phyloP scores from a whole-genome alignment of 768 basidiomycete genomes.

The Cubamyces sp. region DNA sequence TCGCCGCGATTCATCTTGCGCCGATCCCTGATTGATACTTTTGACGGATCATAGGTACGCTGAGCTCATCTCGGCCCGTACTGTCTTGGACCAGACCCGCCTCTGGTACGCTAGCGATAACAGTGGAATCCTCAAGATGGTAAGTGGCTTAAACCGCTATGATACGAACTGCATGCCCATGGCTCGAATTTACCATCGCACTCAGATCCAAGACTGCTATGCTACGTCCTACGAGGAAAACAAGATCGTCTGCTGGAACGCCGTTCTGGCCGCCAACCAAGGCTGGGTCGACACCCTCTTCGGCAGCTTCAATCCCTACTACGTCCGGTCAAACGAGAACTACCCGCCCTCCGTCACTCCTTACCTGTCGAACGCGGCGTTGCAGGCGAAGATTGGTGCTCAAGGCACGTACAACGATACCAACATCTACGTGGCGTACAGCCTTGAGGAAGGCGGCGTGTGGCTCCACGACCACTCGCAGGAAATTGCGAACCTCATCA shows the following conservation, averaged over 20 bases:
- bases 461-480: constrained; percentile 56
- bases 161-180: background rate
- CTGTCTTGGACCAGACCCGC: constrained; percentile 44
- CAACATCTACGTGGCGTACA: constrained; percentile 46
- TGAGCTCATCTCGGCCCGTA: constrained; percentile 48
- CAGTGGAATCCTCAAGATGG: constrained; percentile 47
- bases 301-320: constrained; percentile 59
- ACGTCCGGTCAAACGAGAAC: constrained; percentile 44
- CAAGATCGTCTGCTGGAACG: constrained; percentile 51
- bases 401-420: constrained; percentile 45
- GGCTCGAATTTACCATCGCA: background rate
- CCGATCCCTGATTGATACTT: constrained; percentile 14
- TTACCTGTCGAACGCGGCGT: constrained; percentile 34
- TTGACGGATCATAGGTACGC: constrained; percentile 42
- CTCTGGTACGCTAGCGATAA: constrained; percentile 48
- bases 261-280: constrained; percentile 61
- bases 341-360: constrained; percentile 50
- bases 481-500: constrained; percentile 56
- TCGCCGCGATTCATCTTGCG: too few relatives aligned
- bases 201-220: constrained; percentile 56
- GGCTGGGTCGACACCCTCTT: constrained; percentile 53
- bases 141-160: constrained; percentile 22
- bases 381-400: constrained; percentile 44
- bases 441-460: constrained; percentile 53
- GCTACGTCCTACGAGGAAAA: constrained; percentile 47